Percentiles rank a stretch among this genome's conserved stretches.
These are phyloP conservation scores for Alopecurus myosuroides DNA, from an alignment of 176 grass and related monocot genomes.

Conservation along the genomic window DNA sequence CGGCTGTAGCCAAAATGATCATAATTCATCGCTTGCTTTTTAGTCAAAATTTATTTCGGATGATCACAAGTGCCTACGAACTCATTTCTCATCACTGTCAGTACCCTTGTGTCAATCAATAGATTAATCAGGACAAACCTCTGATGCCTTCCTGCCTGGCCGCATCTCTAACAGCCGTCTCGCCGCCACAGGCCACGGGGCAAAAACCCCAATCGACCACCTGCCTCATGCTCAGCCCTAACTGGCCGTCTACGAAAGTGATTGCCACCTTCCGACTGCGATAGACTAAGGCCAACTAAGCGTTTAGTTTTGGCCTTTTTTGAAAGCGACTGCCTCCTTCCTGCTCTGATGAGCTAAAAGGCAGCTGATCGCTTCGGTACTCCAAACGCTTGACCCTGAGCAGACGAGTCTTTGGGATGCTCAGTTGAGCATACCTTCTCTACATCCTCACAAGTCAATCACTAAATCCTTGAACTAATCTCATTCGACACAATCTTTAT, in stretches of 20 bases:
- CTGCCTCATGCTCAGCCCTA: conserved; percentile 14
- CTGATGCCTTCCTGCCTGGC: background rate
- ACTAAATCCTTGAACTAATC: background rate
- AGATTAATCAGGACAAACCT: background rate
- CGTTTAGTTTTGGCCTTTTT: background rate
- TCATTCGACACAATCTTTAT: background rate
- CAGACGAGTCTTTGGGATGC: background rate
- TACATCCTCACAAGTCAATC: background rate
- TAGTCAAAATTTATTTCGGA: too few relatives aligned
- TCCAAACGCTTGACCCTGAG: background rate
- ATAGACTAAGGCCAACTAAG: background rate
- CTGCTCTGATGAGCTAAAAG: background rate
- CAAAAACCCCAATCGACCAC: background rate
- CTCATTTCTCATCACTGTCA: background rate
- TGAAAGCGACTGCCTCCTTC: conserved; percentile 15
- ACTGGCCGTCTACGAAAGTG: conserved; percentile 2
- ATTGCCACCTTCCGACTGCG: conserved; percentile 9
- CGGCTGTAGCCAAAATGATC: too few relatives aligned
- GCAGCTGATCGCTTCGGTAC: background rate
- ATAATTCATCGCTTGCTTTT: too few relatives aligned
- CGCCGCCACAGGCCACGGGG: background rate
- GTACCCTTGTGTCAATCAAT: background rate
- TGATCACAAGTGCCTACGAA: too few relatives aligned
- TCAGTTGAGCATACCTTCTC: background rate
- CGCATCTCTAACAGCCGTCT: background rate